These are phyloP conservation scores for Penicillium simplicissimum DNA, from an alignment of 495 filamentous ascomycete genomes.

Conservation along the genomic window DNA sequence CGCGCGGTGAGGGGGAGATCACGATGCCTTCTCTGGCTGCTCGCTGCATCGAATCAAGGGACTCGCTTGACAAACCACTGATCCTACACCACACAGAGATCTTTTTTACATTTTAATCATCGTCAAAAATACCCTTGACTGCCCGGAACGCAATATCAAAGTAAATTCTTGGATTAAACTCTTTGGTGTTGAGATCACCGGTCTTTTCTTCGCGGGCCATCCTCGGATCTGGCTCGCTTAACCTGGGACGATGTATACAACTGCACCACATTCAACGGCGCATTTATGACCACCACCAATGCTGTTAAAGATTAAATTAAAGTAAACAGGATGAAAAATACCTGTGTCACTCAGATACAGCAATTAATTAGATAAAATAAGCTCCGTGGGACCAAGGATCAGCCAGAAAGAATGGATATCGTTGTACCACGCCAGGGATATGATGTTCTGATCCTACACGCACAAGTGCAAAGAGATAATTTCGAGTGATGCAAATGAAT, in stretches of 20 bases:
- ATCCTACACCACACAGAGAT: slow-evolving; percentile 14
- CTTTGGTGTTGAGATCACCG: slow-evolving; percentile 15
- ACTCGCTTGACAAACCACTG: not conserved
- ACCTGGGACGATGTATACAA: slow-evolving; percentile 16
- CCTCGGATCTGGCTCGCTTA: slow-evolving; percentile 17
- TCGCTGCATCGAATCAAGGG: slow-evolving; percentile 20
- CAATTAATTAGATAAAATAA: not conserved
- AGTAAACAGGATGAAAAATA: not conserved
- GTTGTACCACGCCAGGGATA: not conserved
- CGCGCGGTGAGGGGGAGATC: slow-evolving; percentile 1
- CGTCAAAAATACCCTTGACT: not conserved
- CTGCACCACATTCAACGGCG: not conserved
- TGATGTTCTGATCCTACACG: slow-evolving; percentile 18
- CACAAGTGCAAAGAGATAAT: not conserved
- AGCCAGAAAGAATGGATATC: not conserved
- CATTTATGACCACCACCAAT: not conserved
- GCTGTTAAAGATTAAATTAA: not conserved
- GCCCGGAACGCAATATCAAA: not conserved
- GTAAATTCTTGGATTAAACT: not conserved
- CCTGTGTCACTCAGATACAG: not conserved
- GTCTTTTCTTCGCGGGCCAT: not conserved
- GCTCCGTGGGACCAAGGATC: slow-evolving; percentile 15
- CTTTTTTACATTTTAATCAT: not conserved
- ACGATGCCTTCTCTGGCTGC: not conserved
- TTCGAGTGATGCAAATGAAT: not conserved